Evolutionary conservation across 2,329 filamentous ascomycete species (phyloP).

Genomic region (Colletotrichum sansevieriae): DNA sequence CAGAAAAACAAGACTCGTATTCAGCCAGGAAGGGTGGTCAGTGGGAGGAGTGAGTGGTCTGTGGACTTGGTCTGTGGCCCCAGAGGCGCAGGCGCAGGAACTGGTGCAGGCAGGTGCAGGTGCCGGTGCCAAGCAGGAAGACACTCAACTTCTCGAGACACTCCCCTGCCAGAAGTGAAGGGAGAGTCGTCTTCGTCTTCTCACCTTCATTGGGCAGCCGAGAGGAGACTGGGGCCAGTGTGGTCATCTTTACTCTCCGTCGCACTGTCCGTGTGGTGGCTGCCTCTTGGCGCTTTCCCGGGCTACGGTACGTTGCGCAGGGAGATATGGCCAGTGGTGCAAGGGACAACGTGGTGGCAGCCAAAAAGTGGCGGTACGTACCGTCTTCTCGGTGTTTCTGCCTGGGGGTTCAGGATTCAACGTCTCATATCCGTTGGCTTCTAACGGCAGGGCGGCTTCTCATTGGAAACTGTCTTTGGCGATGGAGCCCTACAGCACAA

Average conservation of each 20-base stretch:
- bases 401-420: not conserved
- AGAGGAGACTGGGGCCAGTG: no score
- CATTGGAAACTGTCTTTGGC: conserved; percentile 13
- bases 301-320: conserved; percentile 20
- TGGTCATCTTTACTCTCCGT: no score
- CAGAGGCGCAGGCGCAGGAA: conserved; percentile 10
- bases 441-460: not conserved
- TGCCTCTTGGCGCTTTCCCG: conserved; percentile 24
- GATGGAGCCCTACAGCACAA: not conserved
- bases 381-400: not conserved
- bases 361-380: not conserved
- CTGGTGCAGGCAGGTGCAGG: conserved; percentile 13
- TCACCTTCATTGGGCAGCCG: no score
- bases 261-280: conserved; percentile 27
- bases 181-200: no score
- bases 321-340: conserved; percentile 3
- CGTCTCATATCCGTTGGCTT: conserved; percentile 18
- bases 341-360: conserved; percentile 32
- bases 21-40: conserved; percentile 19
- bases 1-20: conserved; percentile 40
- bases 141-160: no score
- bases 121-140: conserved; percentile 17
- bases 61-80: conserved; percentile 8
- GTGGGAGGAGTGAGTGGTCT: not conserved
- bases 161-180: no score